Evolutionary conservation across 768 basidiomycete species (phyloP), one percentile per base, ranked within the genome.

Genomic region (Tylopilus subfusipes): DNA sequence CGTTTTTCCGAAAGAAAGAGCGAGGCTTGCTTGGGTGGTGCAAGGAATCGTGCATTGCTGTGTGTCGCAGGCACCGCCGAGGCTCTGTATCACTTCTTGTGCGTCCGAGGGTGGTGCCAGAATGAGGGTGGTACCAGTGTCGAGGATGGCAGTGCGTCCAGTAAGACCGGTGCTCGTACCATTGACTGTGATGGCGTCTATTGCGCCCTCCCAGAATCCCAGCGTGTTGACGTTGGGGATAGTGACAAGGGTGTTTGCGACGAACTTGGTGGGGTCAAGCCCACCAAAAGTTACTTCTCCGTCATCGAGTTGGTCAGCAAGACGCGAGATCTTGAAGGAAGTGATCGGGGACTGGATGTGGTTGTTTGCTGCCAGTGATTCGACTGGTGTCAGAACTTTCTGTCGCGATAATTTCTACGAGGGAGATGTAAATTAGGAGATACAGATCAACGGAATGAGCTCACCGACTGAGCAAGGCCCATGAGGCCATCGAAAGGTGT

Each of bases 241-340:
- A 1, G 80, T 82, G 40, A 80, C 75, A 34, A 89, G 75, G 3
- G 88, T 84, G 18, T 62, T 55, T 7, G 76, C 52, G 59, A 84
- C 78, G 67, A 90, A 89, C 70, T 92, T 90, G 57, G 79, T 74
- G 10, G 72, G 13, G 70, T 93, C 88, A 31, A 91, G 77, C 13
- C 79, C 86, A 31, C 91, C 92, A 58, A 94, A 88, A 9, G 90
- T 90, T 54, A 93, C 79, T 71, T 90, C 79, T 48, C 91, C 91
- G 60, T 91, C 86, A 52, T 79, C 73, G 19, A 71, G 66, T 61
- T 78, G 72, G 65, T 93, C 90, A 10, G 80, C 76, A 31, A 86
- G 72, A 53, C 92, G 87, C 3, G 88, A 78, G 52, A 95, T 83
- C 73, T 88, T 92, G 80, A 81, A 92, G 10, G 89, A 88, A 11